Evolutionary conservation across 1,284 basidiomycete species (phyloP), one percentile per base, ranked within the genome.

Genomic region (Ustilago shanxiensis): DNA sequence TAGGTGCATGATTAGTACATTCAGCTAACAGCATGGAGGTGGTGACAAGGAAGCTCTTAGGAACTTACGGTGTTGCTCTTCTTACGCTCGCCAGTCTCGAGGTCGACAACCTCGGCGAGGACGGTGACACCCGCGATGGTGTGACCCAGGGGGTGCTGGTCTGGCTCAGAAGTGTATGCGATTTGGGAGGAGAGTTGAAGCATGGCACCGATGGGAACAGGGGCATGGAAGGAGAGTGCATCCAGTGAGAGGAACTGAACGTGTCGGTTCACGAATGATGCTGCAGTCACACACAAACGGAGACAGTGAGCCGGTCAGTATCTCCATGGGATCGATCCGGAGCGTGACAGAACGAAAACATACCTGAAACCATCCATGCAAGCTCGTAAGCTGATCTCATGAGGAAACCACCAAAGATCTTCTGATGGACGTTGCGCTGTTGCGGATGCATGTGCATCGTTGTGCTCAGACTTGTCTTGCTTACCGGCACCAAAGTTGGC

Each of bases 171-270:
- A 2, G 80, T 81, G 63, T 82, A 82, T 26, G 69, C 70, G 44
- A 83, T 70, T n/a, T 79, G 79, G 11, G 82, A 76, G 8, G 81
- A 78, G 52, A 82, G 67, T 26, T 72, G 72, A 3, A 83, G 76
- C 60, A 83, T 72, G 13, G 81, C 74, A 4, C 82, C 82, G 37
- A 83, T 82, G n/a, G 79, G 78, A 8, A 83, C 82, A 28, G 82
- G 82, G 5, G 77, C 63, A 58, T 82, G 82, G 72, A 83, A 83
- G 20, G 72, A 69, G 39, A 83, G 71, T 6, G 66, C 76, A 31
- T 87, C 86, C 20, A 87, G 78, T 6, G 87, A 79, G 8, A 87
- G 68, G 67, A 87, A 87, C 16, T 78, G 80, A 16, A 87, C 86
- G 10, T 83, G 81, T 7, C 77, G 71, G 7, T 84, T 77, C 26